These are phyloP conservation scores for Salvia splendens DNA, from an alignment of 257 asterid genomes.

Conservation along the genomic window DNA sequence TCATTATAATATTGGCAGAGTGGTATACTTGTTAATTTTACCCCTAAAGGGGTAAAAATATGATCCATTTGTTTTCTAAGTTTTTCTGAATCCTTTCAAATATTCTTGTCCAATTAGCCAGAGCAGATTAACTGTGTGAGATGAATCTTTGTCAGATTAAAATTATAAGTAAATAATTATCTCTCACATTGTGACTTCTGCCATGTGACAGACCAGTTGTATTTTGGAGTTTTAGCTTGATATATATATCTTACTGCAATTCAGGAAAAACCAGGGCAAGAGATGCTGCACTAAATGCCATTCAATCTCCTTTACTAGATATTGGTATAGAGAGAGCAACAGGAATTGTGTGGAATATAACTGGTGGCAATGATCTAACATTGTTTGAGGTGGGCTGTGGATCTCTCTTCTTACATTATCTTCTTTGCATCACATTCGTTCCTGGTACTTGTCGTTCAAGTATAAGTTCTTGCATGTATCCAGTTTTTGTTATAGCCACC, in stretches of 20 bases:
- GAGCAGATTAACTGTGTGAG: constrained; percentile 20
- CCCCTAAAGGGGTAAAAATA: too few relatives aligned
- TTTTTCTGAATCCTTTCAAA: constrained; percentile 1
- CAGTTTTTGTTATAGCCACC: not conserved
- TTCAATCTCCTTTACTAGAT: constrained; percentile 87
- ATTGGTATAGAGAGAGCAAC: constrained; percentile 95
- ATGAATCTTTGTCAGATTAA: constrained; percentile 32
- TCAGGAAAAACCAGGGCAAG: constrained; percentile 93
- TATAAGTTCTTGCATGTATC: not conserved
- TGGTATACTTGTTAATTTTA: not conserved
- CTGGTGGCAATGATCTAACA: constrained; percentile 92
- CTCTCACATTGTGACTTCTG: constrained; percentile 13
- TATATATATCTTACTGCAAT: constrained; percentile 27
- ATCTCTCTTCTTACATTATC: not conserved
- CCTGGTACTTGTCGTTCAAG: constrained; percentile 3
- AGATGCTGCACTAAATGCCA: constrained; percentile 90
- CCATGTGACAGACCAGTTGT: not conserved
- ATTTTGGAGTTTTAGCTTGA: constrained; percentile 25
- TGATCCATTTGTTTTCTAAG: not conserved
- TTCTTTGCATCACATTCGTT: constrained; percentile 15
- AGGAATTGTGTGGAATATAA: constrained; percentile 96
- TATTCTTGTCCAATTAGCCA: not conserved
- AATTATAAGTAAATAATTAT: not conserved
- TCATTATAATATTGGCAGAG: not conserved
- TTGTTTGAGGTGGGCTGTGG: constrained; percentile 69